These are phyloP conservation scores for Harrya chromipes DNA, from an alignment of 768 basidiomycete species.

Conservation along the genomic window DNA sequence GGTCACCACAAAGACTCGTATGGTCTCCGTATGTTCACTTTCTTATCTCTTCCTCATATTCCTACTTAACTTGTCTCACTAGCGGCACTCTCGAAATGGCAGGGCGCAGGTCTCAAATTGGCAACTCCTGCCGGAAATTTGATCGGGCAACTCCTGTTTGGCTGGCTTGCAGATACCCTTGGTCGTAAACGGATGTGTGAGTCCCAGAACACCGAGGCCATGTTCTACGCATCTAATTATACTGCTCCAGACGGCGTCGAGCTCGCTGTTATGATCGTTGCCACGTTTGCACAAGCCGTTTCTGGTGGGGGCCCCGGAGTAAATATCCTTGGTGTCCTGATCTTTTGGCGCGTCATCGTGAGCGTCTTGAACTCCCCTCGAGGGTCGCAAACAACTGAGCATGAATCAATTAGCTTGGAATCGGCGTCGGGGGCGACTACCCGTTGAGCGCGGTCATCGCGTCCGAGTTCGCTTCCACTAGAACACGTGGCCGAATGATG, in stretches of 20 bases:
- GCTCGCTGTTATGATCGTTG: slow-evolving; percentile 72
- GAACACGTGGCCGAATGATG: slow-evolving; percentile 80
- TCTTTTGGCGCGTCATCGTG: slow-evolving; percentile 77
- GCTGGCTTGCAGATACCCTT: slow-evolving; percentile 69
- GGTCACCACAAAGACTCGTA: slow-evolving; percentile 24
- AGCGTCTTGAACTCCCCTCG: slow-evolving; percentile 5
- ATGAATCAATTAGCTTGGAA: slow-evolving; percentile 58
- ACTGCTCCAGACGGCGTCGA: slow-evolving; percentile 39
- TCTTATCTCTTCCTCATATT: background rate
- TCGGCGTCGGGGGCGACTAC: slow-evolving; percentile 89
- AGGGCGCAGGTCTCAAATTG: slow-evolving; percentile 71
- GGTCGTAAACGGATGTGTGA: slow-evolving; percentile 76
- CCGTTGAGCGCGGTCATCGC: slow-evolving; percentile 79
- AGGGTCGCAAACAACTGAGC: slow-evolving; percentile 31
- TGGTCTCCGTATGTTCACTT: background rate
- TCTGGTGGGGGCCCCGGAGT: slow-evolving; percentile 61
- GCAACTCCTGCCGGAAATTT: slow-evolving; percentile 71
- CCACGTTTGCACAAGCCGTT: slow-evolving; percentile 75
- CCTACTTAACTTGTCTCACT: slow-evolving; percentile 20
- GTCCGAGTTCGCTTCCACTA: slow-evolving; percentile 79
- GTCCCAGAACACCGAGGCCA: slow-evolving; percentile 21
- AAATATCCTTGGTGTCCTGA: slow-evolving; percentile 63
- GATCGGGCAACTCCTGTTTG: slow-evolving; percentile 70
- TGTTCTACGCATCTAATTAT: background rate
- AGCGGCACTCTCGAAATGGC: slow-evolving; percentile 35